Evolutionary conservation across 306 rosid species (phyloP).

Genomic region (Rubus parviflorus): DNA sequence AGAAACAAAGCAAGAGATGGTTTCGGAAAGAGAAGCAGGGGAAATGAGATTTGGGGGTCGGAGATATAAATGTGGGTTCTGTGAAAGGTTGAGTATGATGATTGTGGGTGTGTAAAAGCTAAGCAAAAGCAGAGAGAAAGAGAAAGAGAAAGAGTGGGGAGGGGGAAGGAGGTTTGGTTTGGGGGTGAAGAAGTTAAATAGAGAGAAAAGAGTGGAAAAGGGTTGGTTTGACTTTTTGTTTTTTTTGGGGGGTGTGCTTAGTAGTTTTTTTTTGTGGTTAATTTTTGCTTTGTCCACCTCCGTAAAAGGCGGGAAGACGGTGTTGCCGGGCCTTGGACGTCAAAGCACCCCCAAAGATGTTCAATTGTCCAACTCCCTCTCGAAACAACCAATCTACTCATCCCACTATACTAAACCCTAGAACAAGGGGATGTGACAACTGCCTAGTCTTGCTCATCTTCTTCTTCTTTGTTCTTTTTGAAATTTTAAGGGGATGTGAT

Average conservation of each 20-base stretch:
- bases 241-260: background rate
- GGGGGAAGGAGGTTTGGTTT: constrained; percentile 38
- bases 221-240: constrained; percentile 34
- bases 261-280: background rate
- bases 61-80: constrained; percentile 15
- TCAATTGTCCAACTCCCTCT: constrained; percentile 24
- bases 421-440: background rate
- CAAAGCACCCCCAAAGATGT: constrained; percentile 25
- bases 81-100: constrained; percentile 18
- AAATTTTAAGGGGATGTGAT: background rate
- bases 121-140: background rate
- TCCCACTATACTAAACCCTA: constrained; percentile 19
- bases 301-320: constrained; percentile 70
- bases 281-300: constrained; percentile 2
- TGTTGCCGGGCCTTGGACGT: constrained; percentile 74
- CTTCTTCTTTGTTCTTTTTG: background rate
- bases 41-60: constrained; percentile 6
- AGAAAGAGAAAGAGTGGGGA: constrained; percentile 13
- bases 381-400: constrained; percentile 19
- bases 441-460: background rate
- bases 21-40: constrained; percentile 21
- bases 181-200: constrained; percentile 52
- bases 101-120: constrained; percentile 18
- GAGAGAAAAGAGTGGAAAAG: constrained; percentile 23
- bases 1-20: background rate